Percentiles rank a stretch among this genome's conserved stretches.
Evolutionary conservation across 2,329 filamentous ascomycete species (phyloP).

Genomic region (Xylaria multiplex): DNA sequence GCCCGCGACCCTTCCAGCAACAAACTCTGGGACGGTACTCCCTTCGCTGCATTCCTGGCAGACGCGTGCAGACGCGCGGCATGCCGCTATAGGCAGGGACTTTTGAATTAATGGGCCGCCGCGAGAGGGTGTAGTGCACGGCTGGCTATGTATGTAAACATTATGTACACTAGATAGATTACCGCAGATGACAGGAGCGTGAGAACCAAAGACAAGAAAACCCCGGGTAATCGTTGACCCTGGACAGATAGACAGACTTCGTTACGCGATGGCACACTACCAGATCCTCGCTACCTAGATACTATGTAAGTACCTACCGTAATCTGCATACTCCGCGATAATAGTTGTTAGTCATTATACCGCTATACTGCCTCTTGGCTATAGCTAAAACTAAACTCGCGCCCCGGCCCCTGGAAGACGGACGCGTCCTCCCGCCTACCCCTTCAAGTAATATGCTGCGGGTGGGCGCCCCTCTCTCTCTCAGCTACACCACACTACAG

Average conservation of each 20-base stretch:
- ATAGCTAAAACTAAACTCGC: constrained; percentile 5
- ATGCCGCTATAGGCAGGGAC: constrained; percentile 25
- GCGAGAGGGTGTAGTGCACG: neutral
- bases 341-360: constrained; percentile 8
- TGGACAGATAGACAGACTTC: neutral
- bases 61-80: constrained; percentile 38
- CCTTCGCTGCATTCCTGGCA: constrained; percentile 35
- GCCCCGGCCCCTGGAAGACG: constrained; percentile 24
- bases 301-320: neutral
- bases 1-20: constrained; percentile 18
- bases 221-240: constrained; percentile 29
- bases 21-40: constrained; percentile 19
- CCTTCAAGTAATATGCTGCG: constrained; percentile 26
- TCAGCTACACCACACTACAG: neutral
- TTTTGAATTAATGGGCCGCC: constrained; percentile 7
- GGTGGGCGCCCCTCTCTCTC: neutral
- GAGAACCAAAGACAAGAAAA: constrained; percentile 24
- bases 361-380: constrained; percentile 21
- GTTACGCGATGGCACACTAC: neutral
- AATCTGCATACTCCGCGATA: constrained; percentile 22
- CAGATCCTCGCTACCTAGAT: neutral
- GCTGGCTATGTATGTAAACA: too few species aligned
- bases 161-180: too few species aligned
- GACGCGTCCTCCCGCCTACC: constrained; percentile 31
- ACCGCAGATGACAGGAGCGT: neutral